These are phyloP conservation scores for Phytophthora brassicae DNA, from an alignment of 352 stramenopile genomes.

Conservation along the genomic window DNA sequence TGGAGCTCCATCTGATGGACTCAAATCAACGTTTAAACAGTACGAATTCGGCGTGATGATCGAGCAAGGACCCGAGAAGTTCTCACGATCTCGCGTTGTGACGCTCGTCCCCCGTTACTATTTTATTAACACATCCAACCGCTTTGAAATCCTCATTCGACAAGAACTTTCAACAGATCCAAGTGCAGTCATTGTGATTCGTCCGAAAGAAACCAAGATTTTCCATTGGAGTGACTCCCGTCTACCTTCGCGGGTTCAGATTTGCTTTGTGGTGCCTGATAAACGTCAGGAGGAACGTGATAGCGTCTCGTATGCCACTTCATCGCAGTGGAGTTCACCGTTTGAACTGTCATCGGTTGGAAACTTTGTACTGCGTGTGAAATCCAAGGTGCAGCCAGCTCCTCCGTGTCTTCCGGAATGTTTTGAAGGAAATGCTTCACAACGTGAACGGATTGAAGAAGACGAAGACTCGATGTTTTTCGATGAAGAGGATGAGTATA, in stretches of 20 bases:
- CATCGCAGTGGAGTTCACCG: slow-evolving; percentile 75
- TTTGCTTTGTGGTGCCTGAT: slow-evolving; percentile 62
- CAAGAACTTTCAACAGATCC: slow-evolving; percentile 52
- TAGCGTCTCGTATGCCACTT: slow-evolving; percentile 32
- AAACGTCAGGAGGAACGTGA: slow-evolving; percentile 24
- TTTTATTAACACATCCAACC: slow-evolving; percentile 73
- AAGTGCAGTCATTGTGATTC: slow-evolving; percentile 43
- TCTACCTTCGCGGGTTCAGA: slow-evolving; percentile 64
- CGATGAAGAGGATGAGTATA: slow-evolving; percentile 41
- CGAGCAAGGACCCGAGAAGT: slow-evolving; percentile 75
- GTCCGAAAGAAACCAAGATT: slow-evolving; percentile 63
- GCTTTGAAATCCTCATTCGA: slow-evolving; percentile 65
- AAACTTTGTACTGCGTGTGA: slow-evolving; percentile 78
- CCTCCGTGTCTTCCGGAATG: slow-evolving; percentile 43
- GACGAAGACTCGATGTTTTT: slow-evolving; percentile 36
- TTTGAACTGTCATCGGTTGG: slow-evolving; percentile 81
- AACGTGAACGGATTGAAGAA: slow-evolving; percentile 28
- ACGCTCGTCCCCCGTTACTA: slow-evolving; percentile 83
- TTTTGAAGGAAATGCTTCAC: slow-evolving; percentile 36
- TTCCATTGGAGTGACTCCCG: slow-evolving; percentile 79
- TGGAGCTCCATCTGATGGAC: slow-evolving; percentile 21
- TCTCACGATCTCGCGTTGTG: slow-evolving; percentile 75
- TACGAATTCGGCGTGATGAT: slow-evolving; percentile 88
- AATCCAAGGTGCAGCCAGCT: slow-evolving; percentile 52
- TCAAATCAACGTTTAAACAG: slow-evolving; percentile 56